Evolutionary conservation across 495 filamentous ascomycete species (phyloP).

Genomic region (Cercophora samala): DNA sequence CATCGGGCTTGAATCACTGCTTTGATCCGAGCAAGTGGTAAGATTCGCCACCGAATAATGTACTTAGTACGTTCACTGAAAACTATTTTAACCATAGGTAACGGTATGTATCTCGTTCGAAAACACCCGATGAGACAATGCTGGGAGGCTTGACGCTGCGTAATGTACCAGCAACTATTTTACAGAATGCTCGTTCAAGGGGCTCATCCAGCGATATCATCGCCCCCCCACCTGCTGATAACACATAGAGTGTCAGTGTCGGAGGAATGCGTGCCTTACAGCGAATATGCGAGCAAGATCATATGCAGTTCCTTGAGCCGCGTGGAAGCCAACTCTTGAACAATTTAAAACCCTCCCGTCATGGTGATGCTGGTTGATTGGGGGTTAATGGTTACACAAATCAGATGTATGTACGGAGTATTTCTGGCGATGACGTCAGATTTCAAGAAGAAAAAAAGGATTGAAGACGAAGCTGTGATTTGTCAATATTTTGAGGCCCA

Average conservation of each 20-base stretch:
- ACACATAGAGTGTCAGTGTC: too few relatives aligned
- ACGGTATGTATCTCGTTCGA: too few relatives aligned
- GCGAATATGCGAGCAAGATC: not conserved
- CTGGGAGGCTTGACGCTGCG: too few relatives aligned
- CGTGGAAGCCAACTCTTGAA: not conserved
- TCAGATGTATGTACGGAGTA: not conserved
- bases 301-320: not conserved
- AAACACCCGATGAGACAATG: too few relatives aligned
- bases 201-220: too few relatives aligned
- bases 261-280: not conserved
- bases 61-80: too few relatives aligned
- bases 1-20: too few relatives aligned
- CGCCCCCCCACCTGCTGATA: not conserved
- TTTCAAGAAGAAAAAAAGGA: not conserved
- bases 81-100: too few relatives aligned
- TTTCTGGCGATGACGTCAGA: not conserved
- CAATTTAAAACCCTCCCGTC: not conserved
- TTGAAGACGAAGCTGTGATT: not conserved
- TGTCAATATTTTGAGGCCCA: not conserved
- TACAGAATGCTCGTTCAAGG: too few relatives aligned
- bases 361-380: not conserved
- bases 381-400: not conserved
- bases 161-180: too few relatives aligned
- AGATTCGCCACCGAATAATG: too few relatives aligned
- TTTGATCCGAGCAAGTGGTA: too few relatives aligned